Percentiles rank a stretch among this genome's conserved stretches.
Conservation (phyloP, 1,139 yeast genomes). For the Nakaseomyces kungkrabaensis region DNA sequence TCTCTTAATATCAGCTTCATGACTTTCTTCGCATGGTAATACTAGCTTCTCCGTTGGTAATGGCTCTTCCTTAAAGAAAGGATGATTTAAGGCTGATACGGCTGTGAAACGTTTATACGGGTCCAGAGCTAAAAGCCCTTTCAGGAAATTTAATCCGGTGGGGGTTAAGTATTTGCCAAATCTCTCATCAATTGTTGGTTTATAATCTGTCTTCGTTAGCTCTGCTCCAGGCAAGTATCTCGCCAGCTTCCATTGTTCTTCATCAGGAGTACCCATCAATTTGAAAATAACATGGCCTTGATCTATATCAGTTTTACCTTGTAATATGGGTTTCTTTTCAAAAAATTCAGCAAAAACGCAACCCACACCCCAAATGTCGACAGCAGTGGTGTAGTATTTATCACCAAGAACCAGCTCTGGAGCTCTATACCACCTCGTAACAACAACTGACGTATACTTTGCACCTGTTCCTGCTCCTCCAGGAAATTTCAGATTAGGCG, state of each 20-base stretch:
- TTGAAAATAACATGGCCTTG: conserved; percentile 78
- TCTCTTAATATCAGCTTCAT: conserved; percentile 71
- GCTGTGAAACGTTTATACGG: conserved; percentile 73
- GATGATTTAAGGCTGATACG: conserved; percentile 59
- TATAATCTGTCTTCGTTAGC: conserved; percentile 33
- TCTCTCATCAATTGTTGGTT: conserved; percentile 44
- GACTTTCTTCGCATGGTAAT: conserved; percentile 80
- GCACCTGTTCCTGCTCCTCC: conserved; percentile 62
- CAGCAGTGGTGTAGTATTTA: conserved; percentile 78
- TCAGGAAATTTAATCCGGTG: conserved; percentile 36
- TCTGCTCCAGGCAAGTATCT: conserved; percentile 52
- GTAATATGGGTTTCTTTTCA: conserved; percentile 69
- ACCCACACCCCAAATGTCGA: conserved; percentile 96
- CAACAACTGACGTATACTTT: conserved; percentile 82
- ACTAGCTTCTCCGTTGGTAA: conserved; percentile 45
- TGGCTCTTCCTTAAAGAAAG: conserved; percentile 59
- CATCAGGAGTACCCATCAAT: conserved; percentile 71
- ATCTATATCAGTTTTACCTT: conserved; percentile 81
- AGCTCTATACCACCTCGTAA: conserved; percentile 95
- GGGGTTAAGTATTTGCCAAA: conserved; percentile 32
- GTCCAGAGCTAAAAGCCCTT: conserved; percentile 50
- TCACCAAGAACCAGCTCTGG: conserved; percentile 88
- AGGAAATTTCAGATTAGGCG: conserved; percentile 43
- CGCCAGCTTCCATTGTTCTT: conserved; percentile 56
- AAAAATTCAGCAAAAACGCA: conserved; percentile 93